phyloP scores from a whole-genome alignment of 345 rosid genomes.

The Passiflora organensis region DNA sequence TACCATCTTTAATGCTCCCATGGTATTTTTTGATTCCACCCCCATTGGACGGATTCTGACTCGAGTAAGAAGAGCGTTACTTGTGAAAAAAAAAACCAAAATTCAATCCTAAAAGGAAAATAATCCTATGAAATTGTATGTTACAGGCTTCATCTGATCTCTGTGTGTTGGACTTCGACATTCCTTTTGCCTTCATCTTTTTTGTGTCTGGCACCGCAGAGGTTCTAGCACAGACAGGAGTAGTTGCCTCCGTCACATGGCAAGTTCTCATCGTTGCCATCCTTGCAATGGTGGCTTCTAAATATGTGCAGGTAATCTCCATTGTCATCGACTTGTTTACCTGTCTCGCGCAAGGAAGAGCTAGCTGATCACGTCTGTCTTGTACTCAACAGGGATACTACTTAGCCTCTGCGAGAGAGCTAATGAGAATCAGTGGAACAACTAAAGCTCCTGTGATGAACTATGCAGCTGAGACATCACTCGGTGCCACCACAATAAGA shows the following conservation, averaged over 20 bases:
- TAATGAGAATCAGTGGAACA: conserved; percentile 80
- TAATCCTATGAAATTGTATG: not conserved
- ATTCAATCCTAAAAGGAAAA: not conserved
- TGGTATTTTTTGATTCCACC: conserved; percentile 46
- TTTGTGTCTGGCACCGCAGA: conserved; percentile 10
- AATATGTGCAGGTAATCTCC: conserved; percentile 12
- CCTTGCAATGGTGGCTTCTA: conserved; percentile 13
- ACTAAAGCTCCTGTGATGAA: conserved; percentile 96
- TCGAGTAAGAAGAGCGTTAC: conserved; percentile 37
- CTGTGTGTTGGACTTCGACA: conserved; percentile 25
- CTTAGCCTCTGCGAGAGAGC: conserved; percentile 70
- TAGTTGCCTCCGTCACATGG: conserved; percentile 31
- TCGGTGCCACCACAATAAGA: conserved; percentile 74
- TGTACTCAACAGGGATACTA: conserved; percentile 48
- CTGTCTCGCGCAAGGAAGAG: too few relatives aligned
- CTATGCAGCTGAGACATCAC: conserved; percentile 81
- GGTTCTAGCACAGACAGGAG: conserved; percentile 7
- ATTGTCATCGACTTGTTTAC: too few relatives aligned
- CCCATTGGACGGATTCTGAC: conserved; percentile 37
- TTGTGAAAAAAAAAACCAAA: too few relatives aligned
- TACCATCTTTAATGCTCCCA: conserved; percentile 37
- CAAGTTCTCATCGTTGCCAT: conserved; percentile 23
- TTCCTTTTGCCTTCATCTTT: conserved; percentile 11
- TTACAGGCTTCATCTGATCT: conserved; percentile 34
- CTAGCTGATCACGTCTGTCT: not conserved